These are phyloP conservation scores for Yamadazyma sp. DNA, from an alignment of 1,139 yeast species.

Conservation along the genomic window DNA sequence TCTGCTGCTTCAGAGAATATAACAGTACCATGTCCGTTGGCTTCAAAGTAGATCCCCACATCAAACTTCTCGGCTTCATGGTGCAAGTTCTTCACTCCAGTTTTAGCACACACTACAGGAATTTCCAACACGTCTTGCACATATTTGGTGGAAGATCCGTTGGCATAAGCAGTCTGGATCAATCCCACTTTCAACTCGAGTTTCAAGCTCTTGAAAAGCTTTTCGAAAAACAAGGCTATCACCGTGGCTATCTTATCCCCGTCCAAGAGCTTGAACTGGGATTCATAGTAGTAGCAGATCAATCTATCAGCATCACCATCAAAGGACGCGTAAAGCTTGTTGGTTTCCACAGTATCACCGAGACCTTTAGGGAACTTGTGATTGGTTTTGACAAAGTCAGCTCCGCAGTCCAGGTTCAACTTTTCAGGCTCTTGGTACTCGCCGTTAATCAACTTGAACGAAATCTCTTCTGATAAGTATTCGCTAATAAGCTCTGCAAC, in stretches of 20 bases:
- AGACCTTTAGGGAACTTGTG: constrained; percentile 74
- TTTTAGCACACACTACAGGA: constrained; percentile 88
- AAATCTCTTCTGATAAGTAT: constrained; percentile 41
- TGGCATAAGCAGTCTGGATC: constrained; percentile 97
- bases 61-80: constrained; percentile 83
- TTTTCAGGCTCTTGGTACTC: constrained; percentile 52
- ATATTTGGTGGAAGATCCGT: constrained; percentile 84
- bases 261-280: constrained; percentile 69
- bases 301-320: constrained; percentile 98
- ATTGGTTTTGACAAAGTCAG: constrained; percentile 90
- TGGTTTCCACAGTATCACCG: constrained; percentile 27
- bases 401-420: constrained; percentile 85
- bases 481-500: constrained; percentile 47
- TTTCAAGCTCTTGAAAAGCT: constrained; percentile 43
- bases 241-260: constrained; percentile 94
- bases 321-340: constrained; percentile 71
- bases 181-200: constrained; percentile 65
- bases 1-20: constrained; percentile 66
- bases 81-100: constrained; percentile 96
- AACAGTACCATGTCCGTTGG: constrained; percentile 99
- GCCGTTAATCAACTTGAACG: constrained; percentile 57
- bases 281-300: constrained; percentile 69
- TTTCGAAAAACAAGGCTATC: constrained; percentile 67
- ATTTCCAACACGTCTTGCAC: constrained; percentile 60
- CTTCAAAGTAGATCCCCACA: constrained; percentile 93